Base-by-base conservation (phyloP, 495 filamentous ascomycete species). In the Xylaria grammica region DNA sequence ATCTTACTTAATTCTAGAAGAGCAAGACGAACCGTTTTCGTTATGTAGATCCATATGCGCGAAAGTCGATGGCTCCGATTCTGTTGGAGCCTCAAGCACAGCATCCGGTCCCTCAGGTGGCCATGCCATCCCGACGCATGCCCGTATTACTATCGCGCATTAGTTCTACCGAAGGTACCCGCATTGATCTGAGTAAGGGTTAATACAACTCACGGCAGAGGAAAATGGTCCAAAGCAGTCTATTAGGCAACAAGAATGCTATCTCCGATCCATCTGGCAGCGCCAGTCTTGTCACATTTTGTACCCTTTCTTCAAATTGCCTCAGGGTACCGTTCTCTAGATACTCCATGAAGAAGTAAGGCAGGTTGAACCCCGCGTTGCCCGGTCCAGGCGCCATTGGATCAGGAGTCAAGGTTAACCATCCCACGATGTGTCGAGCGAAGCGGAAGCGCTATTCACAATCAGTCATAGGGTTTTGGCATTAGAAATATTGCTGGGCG, bases 41-140 rank as follows among this genome's bases (percentile, higher is more conserved):
- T n/a, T 51, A 30, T 51, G 48, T 8, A 51, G 17, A 30, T 51
- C 48, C 48, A 51, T 51, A 30, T 51, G 48, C 48, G 48, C 48
- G 24, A 51, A 51, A 30, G 48, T 51, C 17, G 10, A 51, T 27
- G 48, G 48, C 48, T 30, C 48, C 9, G 48, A 7, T 27, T 24
- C 24, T n/a, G 48, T 27, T 30, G 48, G 48, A 51, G 30, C 48
- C 48, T 51, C 48, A 9, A 51, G 48, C 27, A 29, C 15, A 17
- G 30, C 48, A n/a, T 51, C 15, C 48, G 26, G 48, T 30, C 48
- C 48, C 10, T 27, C 48, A 51, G 48, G 48, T 27, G 48, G 48
- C 48, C 48, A 51, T 51, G 48, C 48, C 48, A 51, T 51, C 48
- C 48, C 48, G 15, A 51, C 48, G 19, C 48, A 51, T 51, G 48